Conservation (phyloP, 2,329 filamentous ascomycete genomes). For the Penicillium sp. region DNA sequence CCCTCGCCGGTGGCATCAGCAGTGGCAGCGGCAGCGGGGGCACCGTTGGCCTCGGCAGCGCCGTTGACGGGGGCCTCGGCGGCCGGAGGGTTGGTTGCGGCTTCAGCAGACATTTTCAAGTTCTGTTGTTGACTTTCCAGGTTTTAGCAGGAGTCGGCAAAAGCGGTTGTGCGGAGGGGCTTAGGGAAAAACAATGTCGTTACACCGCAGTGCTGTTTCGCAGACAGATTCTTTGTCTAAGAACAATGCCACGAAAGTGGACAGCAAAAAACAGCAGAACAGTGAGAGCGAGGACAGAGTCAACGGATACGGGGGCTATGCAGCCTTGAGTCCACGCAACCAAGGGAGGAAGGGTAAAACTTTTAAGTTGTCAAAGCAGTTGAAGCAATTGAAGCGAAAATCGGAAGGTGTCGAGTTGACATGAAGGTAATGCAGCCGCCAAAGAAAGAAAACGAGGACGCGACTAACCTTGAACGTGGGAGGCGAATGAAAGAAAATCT, state of each 20-base stretch:
- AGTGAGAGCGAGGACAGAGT: slow-evolving; percentile 5
- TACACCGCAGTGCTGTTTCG: slow-evolving; percentile 8
- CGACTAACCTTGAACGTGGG: slow-evolving; percentile 20
- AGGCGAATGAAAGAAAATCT: slow-evolving; percentile 27
- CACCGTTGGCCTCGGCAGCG: slow-evolving; percentile 53
- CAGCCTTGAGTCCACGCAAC: slow-evolving; percentile 13
- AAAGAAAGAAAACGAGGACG: slow-evolving; percentile 5
- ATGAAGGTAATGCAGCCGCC: too few species aligned
- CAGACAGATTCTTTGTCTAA: slow-evolving; percentile 12
- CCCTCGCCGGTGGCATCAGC: slow-evolving; percentile 39
- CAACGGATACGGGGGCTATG: slow-evolving; percentile 10
- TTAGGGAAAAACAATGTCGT: slow-evolving; percentile 8
- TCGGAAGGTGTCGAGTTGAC: background rate
- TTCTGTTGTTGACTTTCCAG: slow-evolving; percentile 55
- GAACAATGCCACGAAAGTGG: background rate
- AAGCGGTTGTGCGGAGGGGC: slow-evolving; percentile 3
- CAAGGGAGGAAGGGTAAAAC: slow-evolving; percentile 8
- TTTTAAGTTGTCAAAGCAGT: background rate
- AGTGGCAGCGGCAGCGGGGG: slow-evolving; percentile 65
- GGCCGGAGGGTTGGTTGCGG: slow-evolving; percentile 65
- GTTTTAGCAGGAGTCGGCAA: slow-evolving; percentile 13
- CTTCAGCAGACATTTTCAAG: slow-evolving; percentile 73
- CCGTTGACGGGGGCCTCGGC: slow-evolving; percentile 55
- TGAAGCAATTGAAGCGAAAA: background rate
- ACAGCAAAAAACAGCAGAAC: too few species aligned